Evolutionary conservation across 2,329 filamentous ascomycete species (phyloP), one percentile per base, ranked within the genome.

Genomic region (Xylaria sp.): DNA sequence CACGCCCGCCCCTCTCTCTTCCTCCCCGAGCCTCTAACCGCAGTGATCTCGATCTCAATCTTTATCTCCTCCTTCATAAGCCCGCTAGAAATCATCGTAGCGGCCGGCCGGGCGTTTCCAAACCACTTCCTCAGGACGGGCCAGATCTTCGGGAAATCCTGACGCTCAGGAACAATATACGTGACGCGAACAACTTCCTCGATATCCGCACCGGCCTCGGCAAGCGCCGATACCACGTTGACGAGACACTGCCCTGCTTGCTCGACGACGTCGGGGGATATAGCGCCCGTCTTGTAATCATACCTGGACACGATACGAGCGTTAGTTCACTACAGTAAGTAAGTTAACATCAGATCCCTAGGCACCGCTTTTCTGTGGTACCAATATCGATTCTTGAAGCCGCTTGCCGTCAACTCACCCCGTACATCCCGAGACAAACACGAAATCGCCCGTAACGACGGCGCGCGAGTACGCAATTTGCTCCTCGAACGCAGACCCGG

Each of bases 11-110:
- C 60, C 46, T 49, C 17, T 12, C 19, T 21, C 45, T 60, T 43
- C 49, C 58, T 61, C 15, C 55, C 63, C 33, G 61, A 64, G 8
- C 64, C 64, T 55, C 35, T 63, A 2, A 67, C 47, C 12, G 62
- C 64, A 25, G 65, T 65, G 28, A 67, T 62, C 59, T 67, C 58
- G 28, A 67, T 40, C 59, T 67, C 65, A 19, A 67, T 60, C 62
- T 51, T 46, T 59, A 67, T 65, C 58, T 63, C 59, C 43, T 65
- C 59, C 46, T 31, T 54, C 62, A 67, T 65, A 3, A 67, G 62
- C 3, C 65, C 65, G 0, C 62, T 59, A 0, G 55, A 56, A 7
- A 67, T 19, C 65, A 67, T 67, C 35, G 62, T 67, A n/a, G 62
- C 62, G 9, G 62, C 63, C n/a, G 65, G 62, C 3, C 61, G 42